phyloP scores from a whole-genome alignment of 257 asterid species.

The Solanum bulbocastanum region DNA sequence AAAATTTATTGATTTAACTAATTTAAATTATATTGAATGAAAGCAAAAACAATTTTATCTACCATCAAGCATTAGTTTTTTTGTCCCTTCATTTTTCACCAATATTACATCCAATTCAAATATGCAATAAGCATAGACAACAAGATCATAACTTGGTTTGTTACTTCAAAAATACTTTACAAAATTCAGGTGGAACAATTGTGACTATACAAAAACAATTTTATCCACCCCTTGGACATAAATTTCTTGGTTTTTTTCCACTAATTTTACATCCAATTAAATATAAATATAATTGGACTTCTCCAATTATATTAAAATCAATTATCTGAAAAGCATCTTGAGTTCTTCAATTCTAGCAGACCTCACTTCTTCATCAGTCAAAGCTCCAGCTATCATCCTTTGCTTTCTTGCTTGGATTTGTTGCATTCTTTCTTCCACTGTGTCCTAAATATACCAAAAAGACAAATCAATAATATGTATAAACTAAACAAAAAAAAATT shows the following conservation, averaged over 20 bases:
- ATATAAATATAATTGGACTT: not conserved
- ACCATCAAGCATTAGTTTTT: not conserved
- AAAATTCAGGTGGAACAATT: not conserved
- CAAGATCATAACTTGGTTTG: not conserved
- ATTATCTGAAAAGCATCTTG: slow-evolving; percentile 61
- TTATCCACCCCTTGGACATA: not conserved
- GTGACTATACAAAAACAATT: not conserved
- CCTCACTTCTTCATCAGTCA: slow-evolving; percentile 77
- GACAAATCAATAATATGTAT: not conserved
- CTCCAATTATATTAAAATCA: not conserved
- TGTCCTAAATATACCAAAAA: slow-evolving; percentile 21
- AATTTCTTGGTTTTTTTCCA: not conserved
- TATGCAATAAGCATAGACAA: not conserved
- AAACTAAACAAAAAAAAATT: not conserved
- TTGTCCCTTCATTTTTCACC: not conserved
- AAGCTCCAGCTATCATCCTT: slow-evolving; percentile 70
- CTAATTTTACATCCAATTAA: not conserved
- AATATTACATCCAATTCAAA: not conserved
- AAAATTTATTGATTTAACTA: no score
- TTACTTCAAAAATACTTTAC: not conserved
- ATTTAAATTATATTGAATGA: no score
- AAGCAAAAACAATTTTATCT: not conserved
- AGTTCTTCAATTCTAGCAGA: slow-evolving; percentile 67
- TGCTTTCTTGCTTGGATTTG: slow-evolving; percentile 76
- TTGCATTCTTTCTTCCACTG: slow-evolving; percentile 68